A percentile compares a stretch with the other conserved stretches of the same genome.
These are phyloP conservation scores for Vaucheria bursata DNA, from an alignment of 352 stramenopile species.

Conservation along the genomic window DNA sequence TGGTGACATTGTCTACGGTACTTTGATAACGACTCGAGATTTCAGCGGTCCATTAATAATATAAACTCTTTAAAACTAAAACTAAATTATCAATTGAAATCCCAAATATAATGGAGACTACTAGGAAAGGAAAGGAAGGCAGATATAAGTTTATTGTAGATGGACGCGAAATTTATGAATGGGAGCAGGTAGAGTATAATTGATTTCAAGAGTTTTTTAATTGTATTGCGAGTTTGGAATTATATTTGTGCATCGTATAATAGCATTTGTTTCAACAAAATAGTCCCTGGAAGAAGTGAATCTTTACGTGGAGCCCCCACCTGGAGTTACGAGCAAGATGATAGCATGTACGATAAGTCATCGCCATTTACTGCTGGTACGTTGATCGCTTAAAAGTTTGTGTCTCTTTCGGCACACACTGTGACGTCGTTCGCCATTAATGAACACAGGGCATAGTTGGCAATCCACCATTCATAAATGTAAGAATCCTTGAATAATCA, in stretches of 20 bases:
- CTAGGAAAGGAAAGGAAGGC: conserved; percentile 46
- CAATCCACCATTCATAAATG: conserved; percentile 80
- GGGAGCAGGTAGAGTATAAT: conserved; percentile 57
- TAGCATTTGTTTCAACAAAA: background rate
- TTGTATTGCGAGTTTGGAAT: background rate
- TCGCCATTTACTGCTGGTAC: conserved; percentile 58
- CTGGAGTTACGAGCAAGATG: conserved; percentile 63
- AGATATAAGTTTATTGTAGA: conserved; percentile 59
- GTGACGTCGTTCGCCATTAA: too few relatives aligned
- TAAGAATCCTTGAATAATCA: conserved; percentile 20
- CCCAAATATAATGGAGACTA: too few relatives aligned
- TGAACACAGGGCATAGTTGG: conserved; percentile 53
- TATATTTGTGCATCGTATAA: background rate
- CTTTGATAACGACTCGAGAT: too few relatives aligned
- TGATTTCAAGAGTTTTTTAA: conserved; percentile 53
- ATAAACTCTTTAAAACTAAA: too few relatives aligned
- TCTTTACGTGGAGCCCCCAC: conserved; percentile 82
- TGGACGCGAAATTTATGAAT: conserved; percentile 79
- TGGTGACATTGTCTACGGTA: too few relatives aligned
- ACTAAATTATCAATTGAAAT: too few relatives aligned
- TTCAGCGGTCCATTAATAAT: too few relatives aligned
- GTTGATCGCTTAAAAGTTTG: too few relatives aligned
- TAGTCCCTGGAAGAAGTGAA: conserved; percentile 85
- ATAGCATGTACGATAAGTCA: conserved; percentile 77
- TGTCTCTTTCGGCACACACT: too few relatives aligned